Conservation (phyloP, 305 asterid species). For the Plantago rigida region DNA sequence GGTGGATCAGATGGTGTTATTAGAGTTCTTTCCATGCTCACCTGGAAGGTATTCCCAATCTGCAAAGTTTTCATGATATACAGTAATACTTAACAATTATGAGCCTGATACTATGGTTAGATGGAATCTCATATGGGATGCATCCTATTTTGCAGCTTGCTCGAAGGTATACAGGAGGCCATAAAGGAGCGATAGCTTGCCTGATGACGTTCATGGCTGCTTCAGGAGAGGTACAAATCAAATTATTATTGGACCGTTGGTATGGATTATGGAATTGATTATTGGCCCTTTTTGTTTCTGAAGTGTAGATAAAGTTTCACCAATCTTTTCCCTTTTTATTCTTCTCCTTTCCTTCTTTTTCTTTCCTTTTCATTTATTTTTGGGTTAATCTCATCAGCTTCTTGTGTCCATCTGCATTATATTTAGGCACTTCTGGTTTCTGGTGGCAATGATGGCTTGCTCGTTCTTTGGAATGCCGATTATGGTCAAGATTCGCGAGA, state of each 20-base stretch:
- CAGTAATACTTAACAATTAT: conserved; percentile 17
- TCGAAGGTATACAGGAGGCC: conserved; percentile 98
- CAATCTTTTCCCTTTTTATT: not conserved
- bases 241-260: not conserved
- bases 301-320: no score
- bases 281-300: not conserved
- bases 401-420: conserved; percentile 27
- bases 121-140: conserved; percentile 22
- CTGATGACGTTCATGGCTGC: conserved; percentile 96
- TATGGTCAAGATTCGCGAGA: conserved; percentile 90
- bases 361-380: not conserved
- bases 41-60: conserved; percentile 72
- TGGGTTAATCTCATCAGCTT: conserved; percentile 15
- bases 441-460: conserved; percentile 91
- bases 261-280: not conserved
- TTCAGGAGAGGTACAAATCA: conserved; percentile 68
- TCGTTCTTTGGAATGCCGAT: conserved; percentile 93
- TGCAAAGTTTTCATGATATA: conserved; percentile 22
- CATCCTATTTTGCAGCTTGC: conserved; percentile 63
- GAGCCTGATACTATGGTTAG: conserved; percentile 21
- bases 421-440: conserved; percentile 83
- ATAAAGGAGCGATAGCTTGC: conserved; percentile 90
- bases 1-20: conserved; percentile 98
- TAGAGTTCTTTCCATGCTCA: conserved; percentile 97
- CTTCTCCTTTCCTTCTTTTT: conserved; percentile 9